Evolutionary conservation across 306 rosid genomes (phyloP).

Genomic region (Pterocarpus santalinus): DNA sequence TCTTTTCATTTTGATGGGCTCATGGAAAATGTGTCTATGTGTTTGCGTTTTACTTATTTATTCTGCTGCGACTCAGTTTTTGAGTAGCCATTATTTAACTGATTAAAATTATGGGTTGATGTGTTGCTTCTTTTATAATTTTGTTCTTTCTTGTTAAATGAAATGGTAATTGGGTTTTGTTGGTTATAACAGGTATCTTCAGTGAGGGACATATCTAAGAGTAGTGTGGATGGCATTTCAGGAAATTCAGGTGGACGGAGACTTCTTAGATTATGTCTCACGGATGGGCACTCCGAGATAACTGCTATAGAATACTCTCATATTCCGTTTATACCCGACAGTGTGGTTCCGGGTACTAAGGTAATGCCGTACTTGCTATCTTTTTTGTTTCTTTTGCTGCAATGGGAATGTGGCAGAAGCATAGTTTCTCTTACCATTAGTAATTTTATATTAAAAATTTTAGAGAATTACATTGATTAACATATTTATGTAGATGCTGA

Average conservation of each 20-base stretch:
- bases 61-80: neutral
- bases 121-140: neutral
- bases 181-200: constrained; percentile 70
- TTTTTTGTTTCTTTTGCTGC: constrained; percentile 14
- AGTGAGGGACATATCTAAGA: constrained; percentile 72
- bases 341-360: constrained; percentile 89
- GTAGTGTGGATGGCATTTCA: constrained; percentile 62
- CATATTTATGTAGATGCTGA: constrained; percentile 11
- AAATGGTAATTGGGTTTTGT: constrained; percentile 9
- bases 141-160: neutral
- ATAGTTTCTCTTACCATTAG: neutral
- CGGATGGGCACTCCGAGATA: constrained; percentile 84
- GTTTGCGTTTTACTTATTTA: neutral
- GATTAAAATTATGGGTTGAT: neutral
- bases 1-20: neutral
- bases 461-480: constrained; percentile 8
- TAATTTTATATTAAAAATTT: neutral
- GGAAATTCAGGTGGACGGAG: constrained; percentile 59
- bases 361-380: constrained; percentile 49
- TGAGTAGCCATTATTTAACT: neutral
- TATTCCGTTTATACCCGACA: constrained; percentile 65
- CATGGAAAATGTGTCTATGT: neutral
- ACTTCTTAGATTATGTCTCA: constrained; percentile 72
- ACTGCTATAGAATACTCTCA: constrained; percentile 78
- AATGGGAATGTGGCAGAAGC: constrained; percentile 17